Conservation (phyloP, 2,329 filamentous ascomycete species). For the Penicillium sp. region DNA sequence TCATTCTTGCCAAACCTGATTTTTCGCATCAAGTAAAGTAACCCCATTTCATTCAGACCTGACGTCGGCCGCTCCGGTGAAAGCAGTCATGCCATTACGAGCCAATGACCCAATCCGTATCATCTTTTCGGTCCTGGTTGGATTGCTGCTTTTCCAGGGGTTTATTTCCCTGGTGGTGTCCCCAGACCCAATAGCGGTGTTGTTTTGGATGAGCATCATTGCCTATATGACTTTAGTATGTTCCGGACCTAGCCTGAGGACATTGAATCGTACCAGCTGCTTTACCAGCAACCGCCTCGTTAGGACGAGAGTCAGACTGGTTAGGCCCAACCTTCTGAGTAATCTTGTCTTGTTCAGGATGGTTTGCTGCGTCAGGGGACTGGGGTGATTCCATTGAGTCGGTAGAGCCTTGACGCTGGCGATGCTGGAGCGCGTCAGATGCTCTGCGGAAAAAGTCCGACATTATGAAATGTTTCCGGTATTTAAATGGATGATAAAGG, state of each 20-base stretch:
- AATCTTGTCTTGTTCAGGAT: constrained; percentile 4
- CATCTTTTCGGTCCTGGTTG: constrained; percentile 10
- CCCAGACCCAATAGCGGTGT: constrained; percentile 18
- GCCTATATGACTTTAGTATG: constrained; percentile 15
- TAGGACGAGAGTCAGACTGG: constrained; percentile 14
- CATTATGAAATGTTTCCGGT: constrained; percentile 12
- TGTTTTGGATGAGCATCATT: constrained; percentile 8
- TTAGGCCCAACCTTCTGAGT: constrained; percentile 8
- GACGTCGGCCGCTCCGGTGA: neutral
- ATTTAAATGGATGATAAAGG: neutral
- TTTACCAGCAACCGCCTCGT: constrained; percentile 13
- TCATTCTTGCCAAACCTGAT: neutral
- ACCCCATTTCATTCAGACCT: neutral
- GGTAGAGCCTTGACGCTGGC: constrained; percentile 21
- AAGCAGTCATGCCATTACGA: neutral
- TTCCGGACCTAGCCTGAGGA: neutral
- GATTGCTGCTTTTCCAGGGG: constrained; percentile 14
- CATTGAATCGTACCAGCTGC: constrained; percentile 12
- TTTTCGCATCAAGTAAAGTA: neutral
- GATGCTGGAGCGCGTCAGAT: constrained; percentile 24
- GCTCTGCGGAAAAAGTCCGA: constrained; percentile 25
- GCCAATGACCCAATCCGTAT: constrained; percentile 19
- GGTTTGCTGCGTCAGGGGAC: constrained; percentile 13
- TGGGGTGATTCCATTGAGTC: constrained; percentile 13
- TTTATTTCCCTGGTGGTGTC: constrained; percentile 6